Evolutionary conservation across 2,329 filamentous ascomycete species (phyloP).

Genomic region (Huntiella moniliformis): DNA sequence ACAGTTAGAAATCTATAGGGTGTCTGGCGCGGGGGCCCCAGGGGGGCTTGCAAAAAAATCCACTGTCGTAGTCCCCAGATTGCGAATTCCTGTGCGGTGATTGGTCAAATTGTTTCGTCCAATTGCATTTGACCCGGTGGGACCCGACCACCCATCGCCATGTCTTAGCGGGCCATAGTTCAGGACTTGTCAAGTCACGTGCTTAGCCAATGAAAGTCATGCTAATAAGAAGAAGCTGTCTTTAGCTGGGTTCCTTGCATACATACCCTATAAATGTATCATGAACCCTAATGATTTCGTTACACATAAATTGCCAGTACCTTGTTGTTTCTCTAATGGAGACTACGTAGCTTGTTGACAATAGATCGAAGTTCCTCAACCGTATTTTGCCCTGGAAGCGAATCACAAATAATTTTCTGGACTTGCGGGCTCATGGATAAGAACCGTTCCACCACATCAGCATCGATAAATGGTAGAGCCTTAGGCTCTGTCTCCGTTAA

Average conservation of each 20-base stretch:
- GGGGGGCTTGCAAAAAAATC: not conserved
- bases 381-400: constrained; percentile 31
- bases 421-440: constrained; percentile 45
- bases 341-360: constrained; percentile 41
- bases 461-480: constrained; percentile 78
- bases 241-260: not conserved
- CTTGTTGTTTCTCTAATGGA: constrained; percentile 28
- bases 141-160: constrained; percentile 8
- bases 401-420: constrained; percentile 35
- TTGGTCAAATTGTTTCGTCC: constrained; percentile 5
- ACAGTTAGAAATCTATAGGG: not conserved
- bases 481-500: constrained; percentile 47
- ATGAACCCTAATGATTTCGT: not conserved
- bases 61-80: constrained; percentile 6
- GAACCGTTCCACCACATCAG: constrained; percentile 75
- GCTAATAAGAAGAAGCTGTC: not conserved
- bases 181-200: constrained; percentile 2
- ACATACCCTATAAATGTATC: not conserved
- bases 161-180: not conserved
- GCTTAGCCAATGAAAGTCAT: constrained; percentile 2
- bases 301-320: not conserved
- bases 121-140: constrained; percentile 8
- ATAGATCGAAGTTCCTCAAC: constrained; percentile 43
- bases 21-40: no score
- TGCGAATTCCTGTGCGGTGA: constrained; percentile 8